phyloP scores from a whole-genome alignment of 2,329 filamentous ascomycete species.

The Paracamarosporium sp. region DNA sequence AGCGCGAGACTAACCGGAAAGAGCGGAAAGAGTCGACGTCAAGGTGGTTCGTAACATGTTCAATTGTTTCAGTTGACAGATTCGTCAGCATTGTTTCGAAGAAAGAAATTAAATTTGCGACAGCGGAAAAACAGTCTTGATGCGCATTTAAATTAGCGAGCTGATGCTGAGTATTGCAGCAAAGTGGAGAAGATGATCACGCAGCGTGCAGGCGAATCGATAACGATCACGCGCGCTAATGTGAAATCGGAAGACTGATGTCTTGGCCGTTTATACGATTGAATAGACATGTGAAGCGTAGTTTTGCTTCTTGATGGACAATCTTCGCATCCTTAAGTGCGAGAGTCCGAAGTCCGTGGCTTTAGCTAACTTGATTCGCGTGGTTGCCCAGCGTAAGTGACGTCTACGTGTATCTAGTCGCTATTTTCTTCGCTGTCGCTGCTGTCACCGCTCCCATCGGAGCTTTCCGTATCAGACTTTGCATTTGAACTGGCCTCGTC shows the following conservation, averaged over 20 bases:
- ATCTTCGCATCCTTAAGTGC: background rate
- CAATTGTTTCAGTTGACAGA: constrained; percentile 32
- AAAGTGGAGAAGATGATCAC: constrained; percentile 7
- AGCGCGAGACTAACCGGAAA: constrained; percentile 25
- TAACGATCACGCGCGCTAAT: constrained; percentile 5
- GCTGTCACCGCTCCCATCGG: constrained; percentile 9
- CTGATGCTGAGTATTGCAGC: background rate
- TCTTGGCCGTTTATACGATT: background rate
- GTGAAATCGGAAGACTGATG: background rate
- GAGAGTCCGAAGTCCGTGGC: constrained; percentile 1
- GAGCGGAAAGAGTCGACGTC: constrained; percentile 20
- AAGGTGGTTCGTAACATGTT: constrained; percentile 27
- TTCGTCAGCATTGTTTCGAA: constrained; percentile 14
- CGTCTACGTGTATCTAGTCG: constrained; percentile 1
- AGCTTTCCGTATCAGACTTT: constrained; percentile 1
- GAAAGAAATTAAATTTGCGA: background rate
- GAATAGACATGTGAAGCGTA: background rate
- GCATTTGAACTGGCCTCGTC: constrained; percentile 6
- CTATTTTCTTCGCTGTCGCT: constrained; percentile 2
- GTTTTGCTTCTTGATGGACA: constrained; percentile 2
- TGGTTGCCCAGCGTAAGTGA: background rate
- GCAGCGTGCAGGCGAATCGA: background rate
- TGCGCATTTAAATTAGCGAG: background rate
- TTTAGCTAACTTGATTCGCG: background rate
- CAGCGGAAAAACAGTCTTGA: background rate